phyloP scores from a whole-genome alignment of 2,329 filamentous ascomycete species.

The Penicillium aurantiogriseum region DNA sequence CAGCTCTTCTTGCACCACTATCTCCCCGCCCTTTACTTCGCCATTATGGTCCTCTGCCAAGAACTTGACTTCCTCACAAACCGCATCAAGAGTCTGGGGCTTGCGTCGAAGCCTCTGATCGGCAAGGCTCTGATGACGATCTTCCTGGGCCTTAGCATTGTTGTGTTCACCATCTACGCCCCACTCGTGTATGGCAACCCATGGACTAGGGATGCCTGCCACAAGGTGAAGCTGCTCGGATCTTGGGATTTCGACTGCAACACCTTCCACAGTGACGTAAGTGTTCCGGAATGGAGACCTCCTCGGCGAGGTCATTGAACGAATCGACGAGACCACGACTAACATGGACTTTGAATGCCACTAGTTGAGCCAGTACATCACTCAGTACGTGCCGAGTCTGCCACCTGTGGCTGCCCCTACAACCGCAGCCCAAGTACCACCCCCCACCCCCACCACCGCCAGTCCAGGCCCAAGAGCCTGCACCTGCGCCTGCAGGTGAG shows the following conservation, averaged over 20 bases:
- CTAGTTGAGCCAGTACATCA: constrained; percentile 44
- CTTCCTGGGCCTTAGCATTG: constrained; percentile 72
- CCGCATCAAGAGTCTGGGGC: constrained; percentile 66
- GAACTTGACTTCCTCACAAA: constrained; percentile 80
- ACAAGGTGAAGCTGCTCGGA: constrained; percentile 77
- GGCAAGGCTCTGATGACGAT: constrained; percentile 71
- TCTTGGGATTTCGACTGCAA: constrained; percentile 99
- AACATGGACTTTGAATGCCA: constrained; percentile 20
- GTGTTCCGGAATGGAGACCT: constrained; percentile 47
- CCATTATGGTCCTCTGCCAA: constrained; percentile 83
- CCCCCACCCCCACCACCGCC: constrained; percentile 13
- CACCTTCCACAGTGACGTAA: constrained; percentile 82
- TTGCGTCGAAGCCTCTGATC: constrained; percentile 68
- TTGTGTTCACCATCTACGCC: constrained; percentile 79
- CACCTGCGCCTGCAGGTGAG: constrained; percentile 10
- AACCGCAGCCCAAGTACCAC: constrained; percentile 20
- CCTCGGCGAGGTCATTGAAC: constrained; percentile 30
- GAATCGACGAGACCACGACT: constrained; percentile 23
- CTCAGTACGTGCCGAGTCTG: constrained; percentile 25
- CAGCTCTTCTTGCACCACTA: constrained; percentile 99
- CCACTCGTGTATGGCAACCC: constrained; percentile 89
- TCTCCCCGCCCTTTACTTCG: constrained; percentile 95
- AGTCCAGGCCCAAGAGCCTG: constrained; percentile 21
- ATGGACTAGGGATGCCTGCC: constrained; percentile 89
- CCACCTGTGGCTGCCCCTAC: constrained; percentile 24